Evolutionary conservation across 23 red algal genomes (phyloP).

Genomic region (Chondrus crispus): DNA sequence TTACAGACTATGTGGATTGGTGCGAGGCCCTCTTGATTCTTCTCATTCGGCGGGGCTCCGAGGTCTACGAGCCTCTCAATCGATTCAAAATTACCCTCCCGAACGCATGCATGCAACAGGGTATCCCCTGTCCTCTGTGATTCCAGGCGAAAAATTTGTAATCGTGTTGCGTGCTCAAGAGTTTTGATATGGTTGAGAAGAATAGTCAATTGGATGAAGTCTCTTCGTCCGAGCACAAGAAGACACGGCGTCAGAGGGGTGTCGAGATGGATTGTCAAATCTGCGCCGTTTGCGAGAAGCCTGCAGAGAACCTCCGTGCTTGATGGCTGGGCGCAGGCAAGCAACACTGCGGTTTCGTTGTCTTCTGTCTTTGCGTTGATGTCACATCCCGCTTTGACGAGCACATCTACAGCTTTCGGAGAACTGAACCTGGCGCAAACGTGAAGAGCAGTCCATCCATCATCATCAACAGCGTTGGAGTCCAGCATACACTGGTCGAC

Average conservation of each 20-base stretch:
- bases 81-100: constrained; percentile 3
- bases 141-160: constrained; percentile 28
- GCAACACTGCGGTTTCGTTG: constrained; percentile 44
- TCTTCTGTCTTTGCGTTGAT: constrained; percentile 48
- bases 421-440: constrained; percentile 25
- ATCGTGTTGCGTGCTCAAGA: neutral
- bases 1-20: constrained; percentile 31
- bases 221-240: constrained; percentile 38
- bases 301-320: constrained; percentile 44
- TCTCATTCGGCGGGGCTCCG: constrained; percentile 32
- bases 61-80: neutral
- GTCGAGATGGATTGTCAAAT: constrained; percentile 9
- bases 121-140: constrained; percentile 25
- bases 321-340: constrained; percentile 33
- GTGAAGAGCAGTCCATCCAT: constrained; percentile 57
- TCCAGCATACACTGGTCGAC: constrained; percentile 26
- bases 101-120: constrained; percentile 32
- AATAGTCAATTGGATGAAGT: constrained; percentile 42
- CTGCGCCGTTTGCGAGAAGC: constrained; percentile 18
- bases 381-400: constrained; percentile 31
- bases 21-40: constrained; percentile 30
- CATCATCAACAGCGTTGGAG: constrained; percentile 51
- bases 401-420: constrained; percentile 31
- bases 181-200: constrained; percentile 41
- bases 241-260: constrained; percentile 24